Conservation (phyloP, 306 rosid genomes). For the Carpinus fangiana region DNA sequence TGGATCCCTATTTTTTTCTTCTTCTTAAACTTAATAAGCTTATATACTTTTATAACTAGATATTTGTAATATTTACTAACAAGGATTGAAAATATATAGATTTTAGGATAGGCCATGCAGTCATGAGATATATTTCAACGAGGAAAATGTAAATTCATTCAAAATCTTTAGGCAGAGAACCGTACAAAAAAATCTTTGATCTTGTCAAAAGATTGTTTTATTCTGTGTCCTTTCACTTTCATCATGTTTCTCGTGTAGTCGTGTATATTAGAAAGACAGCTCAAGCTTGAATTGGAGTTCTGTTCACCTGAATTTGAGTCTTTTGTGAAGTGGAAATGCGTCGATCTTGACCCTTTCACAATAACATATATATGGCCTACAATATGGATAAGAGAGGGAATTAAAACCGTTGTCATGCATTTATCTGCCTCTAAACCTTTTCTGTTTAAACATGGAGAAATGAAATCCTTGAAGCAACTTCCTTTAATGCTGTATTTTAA, state of each 20-base stretch:
- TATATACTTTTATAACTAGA: background rate
- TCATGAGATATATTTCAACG: background rate
- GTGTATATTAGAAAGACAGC: background rate
- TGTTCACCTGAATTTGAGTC: background rate
- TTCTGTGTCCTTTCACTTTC: background rate
- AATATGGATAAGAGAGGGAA: background rate
- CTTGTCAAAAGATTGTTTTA: background rate
- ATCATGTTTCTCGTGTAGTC: background rate
- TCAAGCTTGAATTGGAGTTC: background rate
- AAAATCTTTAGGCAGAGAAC: background rate
- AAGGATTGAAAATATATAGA: background rate
- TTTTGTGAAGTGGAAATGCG: background rate
- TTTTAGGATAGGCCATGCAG: background rate
- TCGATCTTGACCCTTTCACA: background rate
- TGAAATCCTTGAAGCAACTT: constrained; percentile 25
- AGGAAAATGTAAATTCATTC: background rate
- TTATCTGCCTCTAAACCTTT: background rate
- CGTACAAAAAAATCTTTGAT: background rate
- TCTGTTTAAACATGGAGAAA: background rate
- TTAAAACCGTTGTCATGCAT: background rate
- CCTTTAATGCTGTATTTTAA: constrained; percentile 22
- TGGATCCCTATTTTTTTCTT: background rate
- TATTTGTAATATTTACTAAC: background rate
- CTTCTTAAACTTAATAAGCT: too few species aligned
- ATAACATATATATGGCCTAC: background rate